These are phyloP conservation scores for Pachyrhizus erosus DNA, from an alignment of 306 rosid genomes.

Conservation along the genomic window DNA sequence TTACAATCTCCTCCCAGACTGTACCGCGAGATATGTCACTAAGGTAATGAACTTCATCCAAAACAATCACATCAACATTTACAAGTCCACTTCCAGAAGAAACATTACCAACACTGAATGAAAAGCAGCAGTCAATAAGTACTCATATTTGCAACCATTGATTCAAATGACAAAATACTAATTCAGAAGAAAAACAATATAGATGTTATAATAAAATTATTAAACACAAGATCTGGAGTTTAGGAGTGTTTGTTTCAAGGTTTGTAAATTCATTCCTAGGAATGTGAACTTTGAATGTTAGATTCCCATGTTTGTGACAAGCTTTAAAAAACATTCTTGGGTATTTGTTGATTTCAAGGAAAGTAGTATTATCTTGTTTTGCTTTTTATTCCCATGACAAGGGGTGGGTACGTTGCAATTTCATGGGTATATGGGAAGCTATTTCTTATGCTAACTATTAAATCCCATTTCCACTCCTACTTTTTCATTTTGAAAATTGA, in stretches of 20 bases:
- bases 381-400: not conserved
- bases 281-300: not conserved
- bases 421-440: not conserved
- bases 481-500: not conserved
- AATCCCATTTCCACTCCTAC: not conserved
- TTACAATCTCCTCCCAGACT: slow-evolving; percentile 97
- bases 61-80: slow-evolving; percentile 88
- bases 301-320: not conserved
- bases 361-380: not conserved
- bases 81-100: slow-evolving; percentile 84
- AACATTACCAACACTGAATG: slow-evolving; percentile 83
- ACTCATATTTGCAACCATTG: not conserved
- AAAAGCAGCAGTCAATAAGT: slow-evolving; percentile 25
- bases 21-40: slow-evolving; percentile 97
- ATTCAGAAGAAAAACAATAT: slow-evolving; percentile 7
- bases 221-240: not conserved
- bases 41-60: slow-evolving; percentile 98
- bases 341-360: not conserved
- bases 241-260: not conserved
- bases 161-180: slow-evolving; percentile 22
- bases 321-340: not conserved
- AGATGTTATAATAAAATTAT: slow-evolving; percentile 34
- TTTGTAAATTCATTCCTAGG: not conserved
- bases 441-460: not conserved
- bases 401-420: not conserved